These are phyloP conservation scores for Meredithiella fracta DNA, from an alignment of 2,329 filamentous ascomycete species.

Conservation along the genomic window DNA sequence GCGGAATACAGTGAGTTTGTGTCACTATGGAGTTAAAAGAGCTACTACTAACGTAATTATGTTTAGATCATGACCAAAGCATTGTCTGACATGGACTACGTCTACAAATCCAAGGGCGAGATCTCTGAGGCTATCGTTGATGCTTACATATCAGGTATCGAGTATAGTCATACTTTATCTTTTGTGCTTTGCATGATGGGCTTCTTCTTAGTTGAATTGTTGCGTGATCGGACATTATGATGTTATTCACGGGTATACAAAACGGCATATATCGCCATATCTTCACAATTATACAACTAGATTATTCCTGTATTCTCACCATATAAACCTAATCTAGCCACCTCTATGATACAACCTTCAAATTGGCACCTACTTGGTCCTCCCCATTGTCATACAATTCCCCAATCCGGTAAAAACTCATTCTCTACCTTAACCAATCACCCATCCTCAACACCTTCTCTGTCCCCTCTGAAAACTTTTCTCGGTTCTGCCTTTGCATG, in stretches of 20 bases:
- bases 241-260: neutral
- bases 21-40: neutral
- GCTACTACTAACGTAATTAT: neutral
- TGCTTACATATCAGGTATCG: conserved; percentile 23
- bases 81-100: conserved; percentile 21
- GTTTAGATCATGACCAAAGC: conserved; percentile 21
- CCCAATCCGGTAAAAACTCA: neutral
- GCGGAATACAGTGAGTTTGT: conserved; percentile 10
- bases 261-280: neutral
- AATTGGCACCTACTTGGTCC: neutral
- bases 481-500: neutral
- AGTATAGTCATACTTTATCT: conserved; percentile 22
- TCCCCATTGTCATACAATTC: neutral
- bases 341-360: neutral
- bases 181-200: conserved; percentile 19
- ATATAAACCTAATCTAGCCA: neutral
- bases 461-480: neutral
- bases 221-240: conserved; percentile 19
- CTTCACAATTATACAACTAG: neutral
- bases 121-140: conserved; percentile 20
- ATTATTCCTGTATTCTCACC: neutral
- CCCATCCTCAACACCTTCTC: neutral
- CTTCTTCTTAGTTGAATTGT: conserved; percentile 18
- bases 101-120: conserved; percentile 17
- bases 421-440: neutral